Evolutionary conservation across 2,329 filamentous ascomycete genomes (phyloP).

Genomic region (Dactylellina parvicollis): DNA sequence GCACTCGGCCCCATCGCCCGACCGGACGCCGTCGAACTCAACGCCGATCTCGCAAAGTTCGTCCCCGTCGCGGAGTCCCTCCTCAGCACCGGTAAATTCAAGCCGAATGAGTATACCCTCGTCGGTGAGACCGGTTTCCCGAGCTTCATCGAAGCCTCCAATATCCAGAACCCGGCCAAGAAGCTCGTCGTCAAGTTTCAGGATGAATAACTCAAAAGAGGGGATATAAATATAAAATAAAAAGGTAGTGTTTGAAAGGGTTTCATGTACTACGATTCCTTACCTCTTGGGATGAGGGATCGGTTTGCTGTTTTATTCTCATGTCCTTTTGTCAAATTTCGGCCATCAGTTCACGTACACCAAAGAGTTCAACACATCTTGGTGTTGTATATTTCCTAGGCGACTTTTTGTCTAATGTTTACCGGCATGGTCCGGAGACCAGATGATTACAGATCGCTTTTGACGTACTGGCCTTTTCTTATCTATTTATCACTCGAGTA

Average conservation of each 20-base stretch:
- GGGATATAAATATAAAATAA: too few species aligned
- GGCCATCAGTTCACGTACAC: neutral
- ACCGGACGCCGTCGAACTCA: conserved; percentile 19
- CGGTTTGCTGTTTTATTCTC: neutral
- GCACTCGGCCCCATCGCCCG: conserved; percentile 25
- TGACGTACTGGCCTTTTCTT: too few species aligned
- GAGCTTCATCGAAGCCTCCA: conserved; percentile 24
- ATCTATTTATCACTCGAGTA: too few species aligned
- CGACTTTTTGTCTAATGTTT: too few species aligned
- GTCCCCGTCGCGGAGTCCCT: conserved; percentile 2
- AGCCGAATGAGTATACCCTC: conserved; percentile 9
- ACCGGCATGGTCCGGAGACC: too few species aligned
- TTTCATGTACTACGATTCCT: too few species aligned
- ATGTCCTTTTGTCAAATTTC: neutral
- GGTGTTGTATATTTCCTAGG: conserved; percentile 10
- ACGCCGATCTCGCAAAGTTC: conserved; percentile 18
- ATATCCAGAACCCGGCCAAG: conserved; percentile 21
- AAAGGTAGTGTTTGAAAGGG: too few species aligned
- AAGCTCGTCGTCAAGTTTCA: conserved; percentile 47
- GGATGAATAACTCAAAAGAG: too few species aligned
- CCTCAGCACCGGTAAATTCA: conserved; percentile 20
- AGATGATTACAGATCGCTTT: too few species aligned
- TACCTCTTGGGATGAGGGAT: too few species aligned
- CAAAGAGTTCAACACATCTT: conserved; percentile 28
- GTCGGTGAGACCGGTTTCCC: conserved; percentile 32